These are phyloP conservation scores for Dinochytrium kinnereticum DNA, from an alignment of 371 early-diverging fungal genomes.

Conservation along the genomic window DNA sequence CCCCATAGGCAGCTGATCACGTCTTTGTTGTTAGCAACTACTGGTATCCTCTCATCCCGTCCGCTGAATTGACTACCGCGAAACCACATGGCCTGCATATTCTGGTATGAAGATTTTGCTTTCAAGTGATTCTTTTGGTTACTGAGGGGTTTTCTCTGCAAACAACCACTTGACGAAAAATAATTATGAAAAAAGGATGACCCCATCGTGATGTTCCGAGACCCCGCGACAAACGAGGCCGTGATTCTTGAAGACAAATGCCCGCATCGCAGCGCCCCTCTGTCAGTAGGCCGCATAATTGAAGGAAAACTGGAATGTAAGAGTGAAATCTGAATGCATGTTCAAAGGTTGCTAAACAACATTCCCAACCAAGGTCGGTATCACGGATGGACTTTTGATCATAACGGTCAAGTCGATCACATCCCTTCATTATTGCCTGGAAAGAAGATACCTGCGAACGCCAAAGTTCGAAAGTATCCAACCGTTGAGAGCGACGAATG, in stretches of 20 bases:
- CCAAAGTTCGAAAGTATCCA: constrained; percentile 42
- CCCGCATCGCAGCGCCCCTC: constrained; percentile 46
- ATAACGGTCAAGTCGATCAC: constrained; percentile 34
- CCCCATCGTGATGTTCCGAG: constrained; percentile 46
- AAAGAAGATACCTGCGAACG: constrained; percentile 43
- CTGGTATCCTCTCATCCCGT: constrained; percentile 43
- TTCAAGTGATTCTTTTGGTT: neutral
- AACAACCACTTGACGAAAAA: neutral
- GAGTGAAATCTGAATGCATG: neutral
- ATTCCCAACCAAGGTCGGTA: constrained; percentile 25
- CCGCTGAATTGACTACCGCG: constrained; percentile 18
- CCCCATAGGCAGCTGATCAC: no score
- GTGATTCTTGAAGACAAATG: constrained; percentile 42
- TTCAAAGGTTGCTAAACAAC: neutral
- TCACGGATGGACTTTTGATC: constrained; percentile 48
- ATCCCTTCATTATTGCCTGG: constrained; percentile 39
- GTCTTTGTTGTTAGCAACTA: constrained; percentile 16
- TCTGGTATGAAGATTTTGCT: constrained; percentile 5
- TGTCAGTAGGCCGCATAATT: constrained; percentile 45
- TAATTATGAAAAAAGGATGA: constrained; percentile 34
- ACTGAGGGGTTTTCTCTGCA: neutral
- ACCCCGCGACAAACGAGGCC: constrained; percentile 33
- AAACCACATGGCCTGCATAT: constrained; percentile 30
- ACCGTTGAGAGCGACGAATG: constrained; percentile 37
- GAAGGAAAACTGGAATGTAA: constrained; percentile 44